Conservation (phyloP, 2,329 filamentous ascomycete genomes). For the Blastomyces emzantsi region DNA sequence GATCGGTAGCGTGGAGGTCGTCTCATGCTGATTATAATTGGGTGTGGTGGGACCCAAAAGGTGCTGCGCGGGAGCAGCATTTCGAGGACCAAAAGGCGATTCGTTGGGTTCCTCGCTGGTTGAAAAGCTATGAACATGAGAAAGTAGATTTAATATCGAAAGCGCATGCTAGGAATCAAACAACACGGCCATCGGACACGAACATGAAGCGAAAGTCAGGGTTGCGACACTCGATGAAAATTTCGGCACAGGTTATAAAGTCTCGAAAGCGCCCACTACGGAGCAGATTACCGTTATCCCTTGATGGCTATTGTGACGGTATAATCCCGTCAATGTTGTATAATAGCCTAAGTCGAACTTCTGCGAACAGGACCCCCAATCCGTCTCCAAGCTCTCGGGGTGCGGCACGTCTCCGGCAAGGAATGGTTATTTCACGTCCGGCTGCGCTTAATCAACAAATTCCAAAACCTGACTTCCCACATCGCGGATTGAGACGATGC, state of each 20-base stretch:
- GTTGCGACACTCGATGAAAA: background rate
- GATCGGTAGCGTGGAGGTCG: constrained; percentile 29
- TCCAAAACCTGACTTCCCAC: background rate
- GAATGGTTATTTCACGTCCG: no score
- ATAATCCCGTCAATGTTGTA: constrained; percentile 1
- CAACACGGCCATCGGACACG: background rate
- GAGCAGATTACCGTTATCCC: background rate
- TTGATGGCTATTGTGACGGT: constrained; percentile 4
- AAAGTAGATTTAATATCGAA: constrained; percentile 23
- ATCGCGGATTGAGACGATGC: background rate
- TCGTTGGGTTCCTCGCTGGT: constrained; percentile 22
- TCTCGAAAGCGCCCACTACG: background rate
- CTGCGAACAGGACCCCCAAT: background rate
- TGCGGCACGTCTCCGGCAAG: background rate
- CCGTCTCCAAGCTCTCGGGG: background rate
- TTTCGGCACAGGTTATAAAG: background rate
- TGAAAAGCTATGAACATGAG: constrained; percentile 22
- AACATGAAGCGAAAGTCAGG: background rate
- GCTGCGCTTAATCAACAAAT: background rate
- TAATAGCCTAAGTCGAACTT: background rate
- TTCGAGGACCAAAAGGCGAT: constrained; percentile 15
- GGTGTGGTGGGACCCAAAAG: constrained; percentile 35
- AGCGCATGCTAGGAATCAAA: constrained; percentile 11
- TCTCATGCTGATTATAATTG: constrained; percentile 30
- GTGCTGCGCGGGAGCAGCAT: constrained; percentile 17